Base-by-base conservation (phyloP, 2,329 filamentous ascomycete species). In the Epichloe amarillans region DNA sequence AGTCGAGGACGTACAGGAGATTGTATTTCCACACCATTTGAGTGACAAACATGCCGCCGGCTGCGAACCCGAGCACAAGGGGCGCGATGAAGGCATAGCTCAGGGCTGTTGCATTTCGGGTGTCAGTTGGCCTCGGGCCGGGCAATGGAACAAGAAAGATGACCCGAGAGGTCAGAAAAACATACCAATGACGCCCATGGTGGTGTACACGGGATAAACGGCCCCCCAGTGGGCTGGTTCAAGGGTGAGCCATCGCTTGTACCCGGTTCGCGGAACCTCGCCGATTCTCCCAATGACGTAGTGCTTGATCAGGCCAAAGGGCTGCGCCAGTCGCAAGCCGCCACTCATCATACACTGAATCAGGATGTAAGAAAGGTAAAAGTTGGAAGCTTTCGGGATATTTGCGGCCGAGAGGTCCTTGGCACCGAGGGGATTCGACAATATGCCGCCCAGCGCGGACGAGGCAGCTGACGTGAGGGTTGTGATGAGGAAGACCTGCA, bases 321-420 rank as follows among this genome's bases (percentile, higher is more conserved):
- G 64, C 58, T 94, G 88, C 2, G 94, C 73, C 5, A 97, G 67
- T 1, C 86, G 78, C 45, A 83, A 79, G 0, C 87, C 77, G 3
- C 88, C 85, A 54, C 91, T 82, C 1, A 83, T 84, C 52, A 97
- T 67, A 36, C 91, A 94, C 66, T 97, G 93, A 3, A 98, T 79
- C 35, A 97, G 80, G 57, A 98, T 94, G 69, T 97, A 98, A 0
- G 68, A 88, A 19, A 97, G 83, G 67, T 96, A 98, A 63, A 97
- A 94, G 69, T 95, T 97, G 54, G 89, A 90, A 0, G 88, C 83
- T 51, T 79, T 83, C 17, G 93, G 93, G 5, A 98, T 73, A 52
- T 86, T 84, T 15, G 73, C 61, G 0, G 89, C 84, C 4, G 95
- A 74, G 39, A 94, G 68, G 0, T 64, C 68, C 0, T 88, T 80